A percentile compares a stretch with the other conserved stretches of the same genome.
Evolutionary conservation across 805 yeast species (phyloP).

Genomic region (Candida awuae): DNA sequence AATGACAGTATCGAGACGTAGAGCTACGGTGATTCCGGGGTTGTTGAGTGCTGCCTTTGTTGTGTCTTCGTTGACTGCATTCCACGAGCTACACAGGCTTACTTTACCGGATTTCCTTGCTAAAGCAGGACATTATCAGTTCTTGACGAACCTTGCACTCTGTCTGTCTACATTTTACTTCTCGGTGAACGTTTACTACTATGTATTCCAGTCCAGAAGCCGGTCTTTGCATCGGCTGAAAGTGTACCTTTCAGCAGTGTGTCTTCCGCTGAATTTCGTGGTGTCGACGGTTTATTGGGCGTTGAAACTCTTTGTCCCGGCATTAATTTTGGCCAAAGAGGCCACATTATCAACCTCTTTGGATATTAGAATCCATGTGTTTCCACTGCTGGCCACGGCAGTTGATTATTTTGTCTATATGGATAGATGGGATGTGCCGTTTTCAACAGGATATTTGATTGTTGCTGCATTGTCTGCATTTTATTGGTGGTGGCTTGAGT

Average conservation of each 20-base stretch:
- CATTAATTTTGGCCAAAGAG: conserved; percentile 36
- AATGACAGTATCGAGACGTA: no score
- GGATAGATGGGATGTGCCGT: conserved; percentile 34
- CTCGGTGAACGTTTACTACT: conserved; percentile 32
- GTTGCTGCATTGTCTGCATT: conserved; percentile 33
- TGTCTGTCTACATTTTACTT: conserved; percentile 38
- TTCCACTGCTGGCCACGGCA: conserved; percentile 47
- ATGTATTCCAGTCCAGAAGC: conserved; percentile 22
- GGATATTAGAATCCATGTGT: conserved; percentile 52
- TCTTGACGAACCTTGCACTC: conserved; percentile 61
- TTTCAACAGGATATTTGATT: conserved; percentile 32
- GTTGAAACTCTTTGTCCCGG: conserved; percentile 43
- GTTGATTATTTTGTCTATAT: conserved; percentile 48
- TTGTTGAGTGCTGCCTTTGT: conserved; percentile 7
- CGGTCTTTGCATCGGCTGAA: conserved; percentile 21
- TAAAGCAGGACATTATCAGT: conserved; percentile 63
- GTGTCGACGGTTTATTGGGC: conserved; percentile 68
- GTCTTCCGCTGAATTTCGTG: conserved; percentile 49
- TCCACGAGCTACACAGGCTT: conserved; percentile 13
- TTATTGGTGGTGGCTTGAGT: conserved; percentile 48
- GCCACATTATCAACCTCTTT: conserved; percentile 38
- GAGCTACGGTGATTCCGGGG: no score
- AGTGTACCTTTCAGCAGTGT: conserved; percentile 42
- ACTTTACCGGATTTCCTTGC: conserved; percentile 42
- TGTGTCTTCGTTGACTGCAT: conserved; percentile 10